Evolutionary conservation across 2,329 filamentous ascomycete genomes (phyloP).

Genomic region (Sporothrix phasma): DNA sequence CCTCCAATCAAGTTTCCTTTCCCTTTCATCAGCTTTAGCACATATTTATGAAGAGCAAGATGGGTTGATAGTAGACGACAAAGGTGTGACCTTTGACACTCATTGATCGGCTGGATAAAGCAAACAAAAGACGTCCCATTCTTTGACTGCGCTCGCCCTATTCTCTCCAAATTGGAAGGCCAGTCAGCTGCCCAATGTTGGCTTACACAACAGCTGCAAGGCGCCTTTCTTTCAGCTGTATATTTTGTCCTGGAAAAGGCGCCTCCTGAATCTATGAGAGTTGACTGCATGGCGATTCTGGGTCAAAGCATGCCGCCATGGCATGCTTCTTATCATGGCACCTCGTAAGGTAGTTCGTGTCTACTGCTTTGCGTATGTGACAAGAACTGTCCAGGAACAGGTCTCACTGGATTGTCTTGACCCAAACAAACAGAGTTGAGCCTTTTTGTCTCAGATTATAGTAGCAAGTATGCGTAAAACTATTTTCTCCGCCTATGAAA

Average conservation of each 20-base stretch:
- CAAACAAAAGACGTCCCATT: background rate
- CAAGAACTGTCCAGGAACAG: background rate
- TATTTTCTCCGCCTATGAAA: background rate
- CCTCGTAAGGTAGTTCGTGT: background rate
- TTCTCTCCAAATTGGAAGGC: background rate
- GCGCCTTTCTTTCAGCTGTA: background rate
- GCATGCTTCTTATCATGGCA: background rate
- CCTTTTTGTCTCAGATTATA: slow-evolving; percentile 1
- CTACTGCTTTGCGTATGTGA: background rate
- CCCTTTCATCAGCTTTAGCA: background rate
- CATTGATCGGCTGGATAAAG: no score
- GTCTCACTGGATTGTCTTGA: no score
- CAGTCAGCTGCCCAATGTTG: background rate
- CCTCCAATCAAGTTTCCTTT: background rate
- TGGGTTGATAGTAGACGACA: background rate
- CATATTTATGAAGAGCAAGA: background rate
- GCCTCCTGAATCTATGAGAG: background rate
- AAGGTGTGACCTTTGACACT: background rate
- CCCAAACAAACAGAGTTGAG: no score
- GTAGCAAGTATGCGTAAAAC: background rate
- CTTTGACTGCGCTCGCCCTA: background rate
- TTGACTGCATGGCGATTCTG: background rate
- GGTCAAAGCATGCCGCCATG: background rate
- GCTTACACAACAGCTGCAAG: slow-evolving; percentile 12
- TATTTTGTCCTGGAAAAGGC: background rate